Percentiles rank a stretch among this genome's conserved stretches.
phyloP scores from a whole-genome alignment of 2,329 filamentous ascomycete genomes.

The Neodidymelliopsis sp. region DNA sequence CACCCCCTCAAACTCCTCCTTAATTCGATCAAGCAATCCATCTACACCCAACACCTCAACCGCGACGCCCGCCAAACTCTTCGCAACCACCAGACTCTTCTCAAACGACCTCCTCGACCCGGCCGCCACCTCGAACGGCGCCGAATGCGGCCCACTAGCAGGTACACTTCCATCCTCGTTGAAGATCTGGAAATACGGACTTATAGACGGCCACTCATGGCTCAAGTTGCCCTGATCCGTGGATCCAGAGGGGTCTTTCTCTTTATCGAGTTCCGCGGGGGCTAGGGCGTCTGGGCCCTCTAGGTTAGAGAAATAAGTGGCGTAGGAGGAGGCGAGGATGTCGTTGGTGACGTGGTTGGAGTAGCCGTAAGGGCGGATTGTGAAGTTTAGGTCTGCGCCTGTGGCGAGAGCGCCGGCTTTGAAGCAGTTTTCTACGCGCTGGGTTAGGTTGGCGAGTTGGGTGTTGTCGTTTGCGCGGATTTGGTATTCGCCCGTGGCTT shows the following conservation, averaged over 20 bases:
- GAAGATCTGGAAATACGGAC: slow-evolving; percentile 26
- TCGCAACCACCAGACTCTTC: slow-evolving; percentile 22
- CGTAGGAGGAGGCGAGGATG: slow-evolving; percentile 17
- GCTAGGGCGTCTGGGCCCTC: slow-evolving; percentile 4
- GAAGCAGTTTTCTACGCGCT: slow-evolving; percentile 22
- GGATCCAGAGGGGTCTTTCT: slow-evolving; percentile 14
- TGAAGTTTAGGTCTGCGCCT: slow-evolving; percentile 20
- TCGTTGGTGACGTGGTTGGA: slow-evolving; percentile 21
- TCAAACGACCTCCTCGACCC: slow-evolving; percentile 19
- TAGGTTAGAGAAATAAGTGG: slow-evolving; percentile 8
- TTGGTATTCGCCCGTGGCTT: slow-evolving; percentile 15
- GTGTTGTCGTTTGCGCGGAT: slow-evolving; percentile 21
- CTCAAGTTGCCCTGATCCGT: slow-evolving; percentile 29
- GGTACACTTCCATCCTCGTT: slow-evolving; percentile 22
- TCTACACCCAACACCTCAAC: slow-evolving; percentile 21
- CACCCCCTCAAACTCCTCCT: slow-evolving; percentile 18
- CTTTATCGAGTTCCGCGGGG: slow-evolving; percentile 6
- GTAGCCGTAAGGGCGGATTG: slow-evolving; percentile 21
- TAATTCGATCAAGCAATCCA: slow-evolving; percentile 20
- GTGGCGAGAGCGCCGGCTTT: slow-evolving; percentile 20
- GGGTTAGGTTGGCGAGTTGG: slow-evolving; percentile 10
- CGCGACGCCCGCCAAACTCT: slow-evolving; percentile 21
- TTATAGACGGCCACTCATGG: slow-evolving; percentile 24
- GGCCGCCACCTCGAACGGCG: slow-evolving; percentile 23
- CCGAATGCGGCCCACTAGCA: slow-evolving; percentile 21